These are phyloP conservation scores for Pneumocystis jirovecii DNA, from an alignment of 1,139 yeast genomes.

Conservation along the genomic window DNA sequence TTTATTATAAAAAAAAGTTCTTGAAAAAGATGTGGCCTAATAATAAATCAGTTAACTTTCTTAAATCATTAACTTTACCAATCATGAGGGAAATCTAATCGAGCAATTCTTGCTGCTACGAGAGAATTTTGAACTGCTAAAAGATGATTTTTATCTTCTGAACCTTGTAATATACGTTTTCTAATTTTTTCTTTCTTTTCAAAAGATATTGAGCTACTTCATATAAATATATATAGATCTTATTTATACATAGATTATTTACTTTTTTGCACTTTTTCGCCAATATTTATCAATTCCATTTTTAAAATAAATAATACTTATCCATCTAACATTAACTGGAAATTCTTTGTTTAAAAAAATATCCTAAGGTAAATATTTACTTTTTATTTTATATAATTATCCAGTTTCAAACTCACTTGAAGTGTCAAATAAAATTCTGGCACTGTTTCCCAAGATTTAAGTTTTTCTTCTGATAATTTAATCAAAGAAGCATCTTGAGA, in stretches of 20 bases:
- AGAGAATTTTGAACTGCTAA: constrained; percentile 65
- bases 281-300: constrained; percentile 75
- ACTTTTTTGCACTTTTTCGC: constrained; percentile 46
- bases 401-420: not conserved
- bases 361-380: constrained; percentile 24
- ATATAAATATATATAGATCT: constrained; percentile 2
- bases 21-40: constrained; percentile 13
- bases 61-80: constrained; percentile 34
- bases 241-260: constrained; percentile 4
- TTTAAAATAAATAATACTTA: constrained; percentile 74
- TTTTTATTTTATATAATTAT: not conserved
- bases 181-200: constrained; percentile 60
- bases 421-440: not conserved
- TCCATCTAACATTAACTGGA: constrained; percentile 61
- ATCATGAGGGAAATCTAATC: constrained; percentile 72
- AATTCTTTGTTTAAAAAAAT: constrained; percentile 46
- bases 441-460: not conserved
- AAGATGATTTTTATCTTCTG: constrained; percentile 60
- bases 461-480: not conserved
- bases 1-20: constrained; percentile 35
- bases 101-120: constrained; percentile 57
- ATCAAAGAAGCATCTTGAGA: not conserved
- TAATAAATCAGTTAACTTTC: not conserved
- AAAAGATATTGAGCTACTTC: constrained; percentile 34
- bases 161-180: constrained; percentile 39